Evolutionary conservation across 129 eudicot genomes (phyloP).

Genomic region (Silybum marianum): DNA sequence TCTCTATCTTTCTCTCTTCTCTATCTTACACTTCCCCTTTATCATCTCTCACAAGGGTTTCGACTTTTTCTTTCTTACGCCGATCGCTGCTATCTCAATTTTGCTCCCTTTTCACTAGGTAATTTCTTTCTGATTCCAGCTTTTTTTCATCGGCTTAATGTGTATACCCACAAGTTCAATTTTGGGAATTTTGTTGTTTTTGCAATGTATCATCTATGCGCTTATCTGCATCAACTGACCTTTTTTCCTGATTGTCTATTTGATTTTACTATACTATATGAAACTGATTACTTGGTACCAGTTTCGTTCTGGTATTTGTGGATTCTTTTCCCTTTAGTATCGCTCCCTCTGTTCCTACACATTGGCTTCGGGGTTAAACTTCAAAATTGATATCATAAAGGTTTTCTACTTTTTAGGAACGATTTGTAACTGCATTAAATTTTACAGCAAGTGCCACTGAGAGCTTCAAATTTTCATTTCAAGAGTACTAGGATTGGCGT

Average conservation of each 20-base stretch:
- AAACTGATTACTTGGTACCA: not conserved
- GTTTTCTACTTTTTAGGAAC: not conserved
- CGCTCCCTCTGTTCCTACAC: not conserved
- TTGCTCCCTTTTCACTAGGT: slow-evolving; percentile 12
- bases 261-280: not conserved
- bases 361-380: not conserved
- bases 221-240: not conserved
- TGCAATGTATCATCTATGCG: slow-evolving; percentile 5
- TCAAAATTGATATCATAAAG: not conserved
- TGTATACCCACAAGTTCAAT: not conserved
- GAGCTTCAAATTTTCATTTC: not conserved
- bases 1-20: slow-evolving; percentile 13
- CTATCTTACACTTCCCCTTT: slow-evolving; percentile 5
- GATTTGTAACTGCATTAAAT: not conserved
- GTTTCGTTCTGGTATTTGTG: not conserved
- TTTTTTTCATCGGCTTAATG: slow-evolving; percentile 1
- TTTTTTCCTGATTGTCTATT: slow-evolving; percentile 1
- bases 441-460: not conserved
- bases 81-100: slow-evolving; percentile 18
- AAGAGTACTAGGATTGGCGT: not conserved
- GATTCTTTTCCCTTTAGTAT: not conserved
- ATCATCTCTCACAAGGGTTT: slow-evolving; percentile 23
- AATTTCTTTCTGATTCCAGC: not conserved
- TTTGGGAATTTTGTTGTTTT: slow-evolving; percentile 13
- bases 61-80: not conserved